Conservation (phyloP, 2,329 filamentous ascomycete genomes). For the Xylariaceae sp. region DNA sequence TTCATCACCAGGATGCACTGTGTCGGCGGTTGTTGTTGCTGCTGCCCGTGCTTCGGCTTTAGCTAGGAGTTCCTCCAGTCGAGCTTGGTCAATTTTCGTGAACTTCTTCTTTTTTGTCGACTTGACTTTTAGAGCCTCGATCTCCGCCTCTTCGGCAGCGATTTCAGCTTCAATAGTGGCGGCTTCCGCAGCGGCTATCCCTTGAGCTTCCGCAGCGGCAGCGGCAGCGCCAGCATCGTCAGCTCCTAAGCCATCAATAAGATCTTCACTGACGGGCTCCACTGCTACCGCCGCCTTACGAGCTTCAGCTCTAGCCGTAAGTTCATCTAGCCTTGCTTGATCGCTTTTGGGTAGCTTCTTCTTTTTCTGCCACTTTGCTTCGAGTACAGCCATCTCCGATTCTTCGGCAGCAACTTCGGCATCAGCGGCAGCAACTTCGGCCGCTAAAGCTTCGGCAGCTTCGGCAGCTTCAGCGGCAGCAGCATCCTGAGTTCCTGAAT, state of each 20-base stretch:
- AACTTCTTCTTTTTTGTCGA: conserved; percentile 39
- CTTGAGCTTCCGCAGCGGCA: neutral
- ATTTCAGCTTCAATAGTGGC: neutral
- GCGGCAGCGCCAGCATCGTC: neutral
- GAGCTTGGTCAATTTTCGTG: conserved; percentile 33
- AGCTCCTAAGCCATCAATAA: conserved; percentile 11
- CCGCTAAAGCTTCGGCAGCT: neutral
- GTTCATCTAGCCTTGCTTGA: conserved; percentile 10
- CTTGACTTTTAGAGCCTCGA: conserved; percentile 18
- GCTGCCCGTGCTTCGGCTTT: conserved; percentile 14
- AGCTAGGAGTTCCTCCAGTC: conserved; percentile 22
- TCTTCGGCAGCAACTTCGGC: conserved; percentile 12
- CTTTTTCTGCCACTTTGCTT: conserved; percentile 4
- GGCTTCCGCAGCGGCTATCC: conserved; percentile 19
- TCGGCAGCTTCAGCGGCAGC: conserved; percentile 11
- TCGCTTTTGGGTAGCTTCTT: conserved; percentile 8
- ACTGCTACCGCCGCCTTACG: conserved; percentile 7
- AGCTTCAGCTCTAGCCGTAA: conserved; percentile 4
- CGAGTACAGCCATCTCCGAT: conserved; percentile 2
- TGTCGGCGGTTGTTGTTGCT: neutral
- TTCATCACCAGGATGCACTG: too few species aligned
- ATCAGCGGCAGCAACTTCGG: too few species aligned
- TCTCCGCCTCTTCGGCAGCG: conserved; percentile 27
- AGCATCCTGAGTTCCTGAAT: conserved; percentile 6
- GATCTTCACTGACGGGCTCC: conserved; percentile 12